Base-by-base conservation (phyloP, 2,329 filamentous ascomycete species). In the Xylaria sp. region DNA sequence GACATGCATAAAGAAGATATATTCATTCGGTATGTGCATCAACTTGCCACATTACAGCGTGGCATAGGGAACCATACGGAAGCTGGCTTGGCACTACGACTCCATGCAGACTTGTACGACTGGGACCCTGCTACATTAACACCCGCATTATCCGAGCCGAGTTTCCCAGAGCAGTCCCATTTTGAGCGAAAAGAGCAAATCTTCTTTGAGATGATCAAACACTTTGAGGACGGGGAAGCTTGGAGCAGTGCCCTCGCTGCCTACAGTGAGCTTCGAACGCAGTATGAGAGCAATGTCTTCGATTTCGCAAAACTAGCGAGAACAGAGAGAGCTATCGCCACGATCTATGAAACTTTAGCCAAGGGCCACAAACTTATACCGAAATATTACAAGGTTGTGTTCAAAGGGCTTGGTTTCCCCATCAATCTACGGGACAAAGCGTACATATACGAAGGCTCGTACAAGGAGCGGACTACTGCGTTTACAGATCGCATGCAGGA, bases 1-100 rank as follows among this genome's bases (percentile, higher is more conserved):
- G 94, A 98, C 78, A 97, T 98, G 91, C 93, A 97, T 74, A 97
- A 97, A 77, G 94, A 97, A 79, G 94, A 98, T 76, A 97, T 98
- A 66, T 98, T 97, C 80, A 92, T 97, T 72, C 91, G 94, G 73
- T 98, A 98, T 76, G 94, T 98, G 15, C 95, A 98, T 78, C 94
- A 98, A 80, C 86, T 98, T 23, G 93, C 94, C 2, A 84, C 89
- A 48, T 84, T 96, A 13, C 95, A 98, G 79, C 87, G 88, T 9
- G 88, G 91, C 50, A 88, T 92, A 3, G 87, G 91, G 67, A 96
- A 97, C 75, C 89, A 91, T 72, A 92, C 94, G 0, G 94, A 98
- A 81, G 95, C 95, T 15, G 96, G 94, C 13, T 86, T 98, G 71
- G 94, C 94, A 3, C 86, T 98, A 46, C 91, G 94, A 50, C 88